phyloP scores from a whole-genome alignment of 164 flowering plant species.

The Annona cherimola region DNA sequence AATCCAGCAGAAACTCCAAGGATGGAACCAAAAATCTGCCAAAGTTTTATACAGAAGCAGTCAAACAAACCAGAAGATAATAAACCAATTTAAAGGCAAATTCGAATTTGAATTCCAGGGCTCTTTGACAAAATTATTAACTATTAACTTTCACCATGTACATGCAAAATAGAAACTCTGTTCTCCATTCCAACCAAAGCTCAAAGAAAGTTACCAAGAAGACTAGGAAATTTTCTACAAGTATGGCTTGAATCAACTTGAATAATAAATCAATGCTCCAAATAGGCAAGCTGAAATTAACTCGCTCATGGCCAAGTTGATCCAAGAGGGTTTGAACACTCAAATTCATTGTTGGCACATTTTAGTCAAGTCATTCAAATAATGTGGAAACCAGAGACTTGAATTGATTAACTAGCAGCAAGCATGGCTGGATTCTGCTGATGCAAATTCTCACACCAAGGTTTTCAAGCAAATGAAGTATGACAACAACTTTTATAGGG shows the following conservation, averaged over 20 bases:
- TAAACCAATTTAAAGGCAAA: neutral
- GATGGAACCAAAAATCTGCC: constrained; percentile 82
- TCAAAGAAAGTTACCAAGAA: too few relatives aligned
- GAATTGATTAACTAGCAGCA: too few relatives aligned
- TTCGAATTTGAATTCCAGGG: neutral
- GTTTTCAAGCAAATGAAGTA: neutral
- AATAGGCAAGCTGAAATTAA: neutral
- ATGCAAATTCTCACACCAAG: too few relatives aligned
- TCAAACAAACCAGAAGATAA: neutral
- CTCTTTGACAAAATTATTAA: neutral
- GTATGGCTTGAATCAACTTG: neutral
- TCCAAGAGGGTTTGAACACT: too few relatives aligned
- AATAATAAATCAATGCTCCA: neutral
- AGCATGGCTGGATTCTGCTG: too few relatives aligned
- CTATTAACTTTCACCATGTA: too few relatives aligned
- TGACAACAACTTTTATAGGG: neutral
- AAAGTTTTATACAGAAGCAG: neutral
- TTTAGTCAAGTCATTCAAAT: too few relatives aligned
- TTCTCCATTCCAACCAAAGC: neutral
- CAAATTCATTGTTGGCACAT: too few relatives aligned
- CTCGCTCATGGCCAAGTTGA: neutral
- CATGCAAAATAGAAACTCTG: too few relatives aligned
- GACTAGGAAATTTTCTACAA: neutral
- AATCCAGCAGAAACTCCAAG: constrained; percentile 81
- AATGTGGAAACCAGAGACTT: too few relatives aligned